Evolutionary conservation across 768 basidiomycete genomes (phyloP).

Genomic region (Xerocomellus intermedius): DNA sequence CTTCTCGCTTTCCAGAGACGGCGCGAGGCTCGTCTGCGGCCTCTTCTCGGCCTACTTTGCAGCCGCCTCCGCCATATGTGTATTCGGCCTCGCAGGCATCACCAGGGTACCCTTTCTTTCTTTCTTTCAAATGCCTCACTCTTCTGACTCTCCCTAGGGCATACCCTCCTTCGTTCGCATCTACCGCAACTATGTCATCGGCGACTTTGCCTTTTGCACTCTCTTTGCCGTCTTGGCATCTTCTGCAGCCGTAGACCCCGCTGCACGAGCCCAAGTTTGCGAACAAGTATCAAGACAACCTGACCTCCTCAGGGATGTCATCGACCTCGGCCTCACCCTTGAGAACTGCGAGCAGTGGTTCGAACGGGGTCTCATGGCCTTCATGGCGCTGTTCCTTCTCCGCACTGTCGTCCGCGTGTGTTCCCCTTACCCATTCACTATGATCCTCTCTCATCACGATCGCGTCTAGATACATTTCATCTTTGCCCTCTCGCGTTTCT

Average conservation of each 20-base stretch:
- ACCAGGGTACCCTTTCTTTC: slow-evolving; percentile 49
- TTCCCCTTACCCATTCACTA: slow-evolving; percentile 6
- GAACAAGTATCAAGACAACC: slow-evolving; percentile 75
- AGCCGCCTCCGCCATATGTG: slow-evolving; percentile 60
- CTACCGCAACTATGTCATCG: slow-evolving; percentile 80
- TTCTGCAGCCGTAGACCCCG: slow-evolving; percentile 56
- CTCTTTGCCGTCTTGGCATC: slow-evolving; percentile 55
- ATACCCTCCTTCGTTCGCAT: slow-evolving; percentile 67
- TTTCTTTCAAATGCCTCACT: background rate
- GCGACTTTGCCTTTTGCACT: slow-evolving; percentile 70
- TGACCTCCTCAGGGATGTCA: slow-evolving; percentile 67
- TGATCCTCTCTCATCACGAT: slow-evolving; percentile 1
- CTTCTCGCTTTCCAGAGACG: slow-evolving; percentile 41
- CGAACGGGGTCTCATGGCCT: slow-evolving; percentile 59
- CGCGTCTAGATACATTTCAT: slow-evolving; percentile 67
- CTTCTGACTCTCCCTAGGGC: slow-evolving; percentile 40
- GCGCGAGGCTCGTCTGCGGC: slow-evolving; percentile 52
- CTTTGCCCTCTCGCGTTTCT: slow-evolving; percentile 66
- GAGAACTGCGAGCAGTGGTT: slow-evolving; percentile 84
- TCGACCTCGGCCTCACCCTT: slow-evolving; percentile 68
- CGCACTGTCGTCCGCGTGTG: slow-evolving; percentile 67
- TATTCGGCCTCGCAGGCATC: slow-evolving; percentile 67
- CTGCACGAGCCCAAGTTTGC: slow-evolving; percentile 60
- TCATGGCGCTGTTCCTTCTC: slow-evolving; percentile 57
- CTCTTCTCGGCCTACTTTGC: slow-evolving; percentile 67